Evolutionary conservation across 148 eudicot species (phyloP).

Genomic region (Mesembryanthemum crystallinum): DNA sequence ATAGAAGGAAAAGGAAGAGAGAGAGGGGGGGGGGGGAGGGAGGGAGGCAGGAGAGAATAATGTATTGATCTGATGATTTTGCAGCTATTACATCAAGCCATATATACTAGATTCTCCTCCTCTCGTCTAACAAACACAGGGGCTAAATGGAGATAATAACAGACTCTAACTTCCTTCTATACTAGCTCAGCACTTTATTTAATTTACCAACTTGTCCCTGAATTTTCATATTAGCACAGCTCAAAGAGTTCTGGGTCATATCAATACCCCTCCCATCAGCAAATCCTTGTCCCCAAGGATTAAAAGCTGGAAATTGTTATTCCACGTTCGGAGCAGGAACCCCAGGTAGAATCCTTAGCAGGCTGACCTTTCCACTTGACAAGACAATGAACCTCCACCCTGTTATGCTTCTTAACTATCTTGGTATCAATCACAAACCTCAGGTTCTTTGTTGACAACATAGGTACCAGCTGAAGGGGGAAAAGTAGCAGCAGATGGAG

Average conservation of each 20-base stretch:
- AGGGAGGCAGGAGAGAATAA: no score
- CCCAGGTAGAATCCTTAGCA: not conserved
- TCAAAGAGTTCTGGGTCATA: not conserved
- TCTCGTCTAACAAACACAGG: no score
- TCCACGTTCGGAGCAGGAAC: not conserved
- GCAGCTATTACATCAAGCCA: no score
- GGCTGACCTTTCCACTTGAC: not conserved
- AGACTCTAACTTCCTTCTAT: no score
- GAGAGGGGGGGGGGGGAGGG: no score
- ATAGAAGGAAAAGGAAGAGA: no score
- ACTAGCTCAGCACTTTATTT: no score
- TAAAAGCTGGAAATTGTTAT: not conserved
- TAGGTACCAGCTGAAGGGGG: not conserved
- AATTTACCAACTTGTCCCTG: no score
- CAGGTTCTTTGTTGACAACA: not conserved
- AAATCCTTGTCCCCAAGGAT: constrained; percentile 7
- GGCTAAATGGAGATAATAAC: no score
- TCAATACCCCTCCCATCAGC: not conserved
- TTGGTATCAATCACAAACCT: not conserved
- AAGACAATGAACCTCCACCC: not conserved
- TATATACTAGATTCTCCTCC: no score
- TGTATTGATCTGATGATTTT: no score
- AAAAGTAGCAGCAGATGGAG: not conserved
- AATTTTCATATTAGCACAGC: no score
- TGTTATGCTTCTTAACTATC: not conserved